Evolutionary conservation across 805 yeast species (phyloP).

Genomic region (Yarrowia divulgata): DNA sequence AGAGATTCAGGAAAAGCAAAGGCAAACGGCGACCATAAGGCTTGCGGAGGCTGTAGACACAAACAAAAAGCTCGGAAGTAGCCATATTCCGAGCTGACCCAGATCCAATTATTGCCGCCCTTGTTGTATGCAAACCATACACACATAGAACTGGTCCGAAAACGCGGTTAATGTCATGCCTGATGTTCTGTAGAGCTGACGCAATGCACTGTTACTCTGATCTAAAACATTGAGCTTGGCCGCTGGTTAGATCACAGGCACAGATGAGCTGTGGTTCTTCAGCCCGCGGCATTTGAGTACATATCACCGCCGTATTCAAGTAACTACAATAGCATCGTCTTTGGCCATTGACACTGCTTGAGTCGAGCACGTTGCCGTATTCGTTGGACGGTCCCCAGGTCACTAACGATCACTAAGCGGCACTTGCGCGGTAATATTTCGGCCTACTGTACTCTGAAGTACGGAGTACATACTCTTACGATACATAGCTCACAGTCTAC

Average conservation of each 20-base stretch:
- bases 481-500: no score
- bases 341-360: neutral
- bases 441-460: neutral
- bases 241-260: neutral
- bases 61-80: no score
- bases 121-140: no score
- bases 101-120: no score
- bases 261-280: neutral
- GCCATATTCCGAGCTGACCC: no score
- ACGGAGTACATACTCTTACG: no score
- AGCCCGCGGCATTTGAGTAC: no score
- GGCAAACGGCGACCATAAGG: no score
- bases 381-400: neutral
- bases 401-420: neutral
- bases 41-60: no score
- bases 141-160: neutral
- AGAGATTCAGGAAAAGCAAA: no score
- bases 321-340: no score
- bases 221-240: neutral
- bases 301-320: no score
- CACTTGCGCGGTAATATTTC: neutral
- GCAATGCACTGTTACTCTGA: conserved; percentile 12
- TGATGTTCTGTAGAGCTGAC: neutral
- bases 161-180: neutral
- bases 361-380: conserved; percentile 15